Evolutionary conservation across 768 basidiomycete species (phyloP).

Genomic region (Lyophyllum semitale): DNA sequence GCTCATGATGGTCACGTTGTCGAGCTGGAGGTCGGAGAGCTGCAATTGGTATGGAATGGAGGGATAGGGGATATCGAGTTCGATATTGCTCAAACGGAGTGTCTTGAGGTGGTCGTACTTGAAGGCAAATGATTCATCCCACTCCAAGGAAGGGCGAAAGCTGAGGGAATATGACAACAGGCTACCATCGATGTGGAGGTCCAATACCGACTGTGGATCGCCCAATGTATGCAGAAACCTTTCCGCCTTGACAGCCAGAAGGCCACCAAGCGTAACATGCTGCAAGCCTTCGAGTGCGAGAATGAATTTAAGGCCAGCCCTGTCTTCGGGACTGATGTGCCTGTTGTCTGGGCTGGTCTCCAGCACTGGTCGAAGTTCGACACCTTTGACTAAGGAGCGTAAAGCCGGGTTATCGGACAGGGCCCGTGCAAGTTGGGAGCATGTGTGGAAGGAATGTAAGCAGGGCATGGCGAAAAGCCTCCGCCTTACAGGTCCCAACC

Average conservation of each 20-base stretch:
- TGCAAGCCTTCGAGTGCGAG: constrained; percentile 43
- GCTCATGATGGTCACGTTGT: constrained; percentile 41
- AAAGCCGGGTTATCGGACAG: constrained; percentile 39
- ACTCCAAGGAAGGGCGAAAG: constrained; percentile 44
- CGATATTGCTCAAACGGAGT: constrained; percentile 44
- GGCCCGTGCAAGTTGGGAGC: constrained; percentile 42
- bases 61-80: constrained; percentile 42
- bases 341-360: constrained; percentile 8
- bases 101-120: constrained; percentile 44
- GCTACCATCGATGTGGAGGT: constrained; percentile 50
- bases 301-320: constrained; percentile 40
- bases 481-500: constrained; percentile 45
- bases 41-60: constrained; percentile 34
- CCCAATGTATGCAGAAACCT: constrained; percentile 45
- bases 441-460: constrained; percentile 42
- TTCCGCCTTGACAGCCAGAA: constrained; percentile 46
- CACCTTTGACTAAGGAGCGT: constrained; percentile 35
- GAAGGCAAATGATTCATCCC: constrained; percentile 53
- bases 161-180: constrained; percentile 25
- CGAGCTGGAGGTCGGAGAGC: constrained; percentile 41
- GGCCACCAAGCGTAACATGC: constrained; percentile 48
- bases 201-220: constrained; percentile 40
- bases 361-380: constrained; percentile 41
- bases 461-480: constrained; percentile 46
- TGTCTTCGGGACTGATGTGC: constrained; percentile 26